Evolutionary conservation across 2,329 filamentous ascomycete genomes (phyloP), one percentile per base, ranked within the genome.

Genomic region (Colletotrichum sp.): DNA sequence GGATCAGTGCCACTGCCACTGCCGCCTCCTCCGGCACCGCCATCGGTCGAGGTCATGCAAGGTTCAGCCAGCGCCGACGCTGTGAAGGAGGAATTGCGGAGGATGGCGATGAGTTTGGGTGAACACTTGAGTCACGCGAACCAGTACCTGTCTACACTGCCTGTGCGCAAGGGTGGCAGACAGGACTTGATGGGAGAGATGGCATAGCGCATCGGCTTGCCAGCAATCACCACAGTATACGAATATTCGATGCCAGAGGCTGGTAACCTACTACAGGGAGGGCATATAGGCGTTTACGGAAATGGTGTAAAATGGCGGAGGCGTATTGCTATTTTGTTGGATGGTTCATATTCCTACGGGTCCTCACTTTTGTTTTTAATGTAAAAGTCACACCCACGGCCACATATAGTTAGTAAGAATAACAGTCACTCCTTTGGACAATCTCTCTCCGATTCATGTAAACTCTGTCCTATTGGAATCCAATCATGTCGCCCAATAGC

Each of bases 401-500:
- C 24, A 64, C 36, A 38, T 24, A 24, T 43, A 15, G 15, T 60
- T 34, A 52, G 38, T 26, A n/a, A 65, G 26, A 65, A 65, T 38
- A 28, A 18, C 28, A 73, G 34, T n/a, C 58, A 65, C 71, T 69
- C 58, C 24, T 52, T 66, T 38, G 16, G n/a, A 58, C 36, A n/a
- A 34, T 24, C 15, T 36, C 43, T n/a, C 36, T 38, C 52, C 12
- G 61, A n/a, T 34, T n/a, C 16, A 8, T 32, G 15, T 62, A 30
- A 36, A 16, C 6, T 26, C 9, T 68, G 16, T 36, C 52, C 69
- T 75, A 75, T 16, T 32, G 32, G 24, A 76, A 76, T 1, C 84
- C 86, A 66, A 91, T 86, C 85, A 92, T 83, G 76, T 95, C 91
- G 2, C 96, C 96, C 86, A 97, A 91, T 80, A 98, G 83, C 73